Conservation (phyloP, 2,329 filamentous ascomycete species). For the Stemphylium vesicarium region DNA sequence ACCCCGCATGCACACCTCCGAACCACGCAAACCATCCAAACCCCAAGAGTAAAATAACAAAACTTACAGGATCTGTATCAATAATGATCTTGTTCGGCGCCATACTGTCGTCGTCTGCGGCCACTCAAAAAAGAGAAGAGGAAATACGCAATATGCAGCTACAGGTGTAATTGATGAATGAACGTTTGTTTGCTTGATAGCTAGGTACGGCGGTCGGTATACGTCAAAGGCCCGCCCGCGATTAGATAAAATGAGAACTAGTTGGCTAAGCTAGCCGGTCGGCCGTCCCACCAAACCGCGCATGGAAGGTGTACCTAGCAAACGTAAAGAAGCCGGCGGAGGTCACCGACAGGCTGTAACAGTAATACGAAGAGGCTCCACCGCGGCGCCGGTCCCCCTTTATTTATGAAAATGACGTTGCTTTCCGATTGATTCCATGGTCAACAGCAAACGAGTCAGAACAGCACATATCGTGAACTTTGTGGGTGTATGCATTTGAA, state of each 20-base stretch:
- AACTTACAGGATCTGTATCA: conserved; percentile 85
- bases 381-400: conserved; percentile 13
- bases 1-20: conserved; percentile 12
- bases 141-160: background rate
- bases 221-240: conserved; percentile 5
- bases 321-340: conserved; percentile 12
- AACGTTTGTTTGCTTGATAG: conserved; percentile 24
- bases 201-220: background rate
- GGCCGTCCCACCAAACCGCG: conserved; percentile 13
- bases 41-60: background rate
- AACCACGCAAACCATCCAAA: too few species aligned
- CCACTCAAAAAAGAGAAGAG: background rate
- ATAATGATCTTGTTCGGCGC: conserved; percentile 76
- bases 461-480: conserved; percentile 3
- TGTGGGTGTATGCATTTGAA: too few species aligned
- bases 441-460: background rate
- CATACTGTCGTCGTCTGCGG: conserved; percentile 28
- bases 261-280: background rate
- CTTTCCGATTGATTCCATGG: background rate
- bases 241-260: conserved; percentile 29
- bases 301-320: conserved; percentile 22
- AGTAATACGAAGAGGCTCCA: background rate
- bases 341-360: conserved; percentile 16
- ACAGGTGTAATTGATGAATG: background rate
- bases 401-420: background rate